phyloP scores from a whole-genome alignment of 1,139 yeast genomes.

The Debaryomyces singareniensis region DNA sequence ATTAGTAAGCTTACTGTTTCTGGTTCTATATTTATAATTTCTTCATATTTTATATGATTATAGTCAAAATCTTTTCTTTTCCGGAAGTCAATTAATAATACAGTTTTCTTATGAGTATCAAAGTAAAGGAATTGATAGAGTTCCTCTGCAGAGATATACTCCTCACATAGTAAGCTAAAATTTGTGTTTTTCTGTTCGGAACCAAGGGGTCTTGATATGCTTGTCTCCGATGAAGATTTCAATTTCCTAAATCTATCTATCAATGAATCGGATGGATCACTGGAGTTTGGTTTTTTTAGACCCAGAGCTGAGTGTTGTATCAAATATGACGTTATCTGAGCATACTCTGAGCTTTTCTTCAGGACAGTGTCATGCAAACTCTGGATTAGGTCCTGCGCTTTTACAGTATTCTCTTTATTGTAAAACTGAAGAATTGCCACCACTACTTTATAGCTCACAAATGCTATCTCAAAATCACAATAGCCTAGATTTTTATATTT shows the following conservation, averaged over 20 bases:
- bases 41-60: slow-evolving; percentile 51
- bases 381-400: slow-evolving; percentile 4
- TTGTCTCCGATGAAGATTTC: slow-evolving; percentile 4
- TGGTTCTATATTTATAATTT: slow-evolving; percentile 71
- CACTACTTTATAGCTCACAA: slow-evolving; percentile 18
- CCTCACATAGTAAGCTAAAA: slow-evolving; percentile 8
- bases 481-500: slow-evolving; percentile 20
- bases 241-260: slow-evolving; percentile 15
- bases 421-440: slow-evolving; percentile 11
- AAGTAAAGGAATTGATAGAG: slow-evolving; percentile 13
- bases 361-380: slow-evolving; percentile 18
- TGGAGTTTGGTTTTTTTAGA: neutral
- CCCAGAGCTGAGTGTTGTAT: neutral
- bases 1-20: slow-evolving; percentile 25
- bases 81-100: slow-evolving; percentile 63
- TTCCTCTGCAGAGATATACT: slow-evolving; percentile 20
- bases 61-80: slow-evolving; percentile 49
- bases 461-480: slow-evolving; percentile 37
- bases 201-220: neutral
- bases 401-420: slow-evolving; percentile 2
- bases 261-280: slow-evolving; percentile 14
- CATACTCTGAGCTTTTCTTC: slow-evolving; percentile 11
- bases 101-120: slow-evolving; percentile 8
- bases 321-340: slow-evolving; percentile 4
- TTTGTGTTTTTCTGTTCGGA: neutral